These are phyloP conservation scores for Gossypium anomalum DNA, from an alignment of 345 rosid species.

Conservation along the genomic window DNA sequence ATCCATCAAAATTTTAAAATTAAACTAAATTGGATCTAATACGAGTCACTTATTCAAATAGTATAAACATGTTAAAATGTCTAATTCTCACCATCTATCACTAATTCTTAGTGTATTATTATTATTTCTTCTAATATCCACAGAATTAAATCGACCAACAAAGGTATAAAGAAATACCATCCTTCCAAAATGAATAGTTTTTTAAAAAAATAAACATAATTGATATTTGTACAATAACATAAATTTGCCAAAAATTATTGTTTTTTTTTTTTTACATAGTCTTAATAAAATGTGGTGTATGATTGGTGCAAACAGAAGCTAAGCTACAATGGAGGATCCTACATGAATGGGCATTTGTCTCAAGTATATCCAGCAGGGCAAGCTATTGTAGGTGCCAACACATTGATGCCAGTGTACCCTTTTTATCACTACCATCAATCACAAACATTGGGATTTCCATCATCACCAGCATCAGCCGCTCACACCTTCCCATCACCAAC, in stretches of 20 bases:
- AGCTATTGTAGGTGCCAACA: conserved; percentile 52
- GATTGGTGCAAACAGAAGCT: conserved; percentile 45
- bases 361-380: conserved; percentile 72
- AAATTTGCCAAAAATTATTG: no score
- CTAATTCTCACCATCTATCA: not conserved
- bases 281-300: not conserved
- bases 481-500: conserved; percentile 46
- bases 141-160: no score
- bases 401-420: conserved; percentile 84
- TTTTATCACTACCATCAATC: conserved; percentile 67
- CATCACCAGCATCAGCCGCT: conserved; percentile 22
- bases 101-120: no score
- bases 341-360: conserved; percentile 63
- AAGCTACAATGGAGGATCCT: conserved; percentile 62
- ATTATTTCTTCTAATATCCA: no score
- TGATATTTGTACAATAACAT: no score
- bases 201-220: no score
- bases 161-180: no score
- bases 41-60: no score
- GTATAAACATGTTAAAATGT: not conserved
- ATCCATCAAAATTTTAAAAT: no score
- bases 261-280: no score
- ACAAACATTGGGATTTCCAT: conserved; percentile 63
- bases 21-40: no score
- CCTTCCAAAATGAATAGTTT: no score